Base-by-base conservation (phyloP, 1,284 basidiomycete genomes). In the Amylostereum chailletii region DNA sequence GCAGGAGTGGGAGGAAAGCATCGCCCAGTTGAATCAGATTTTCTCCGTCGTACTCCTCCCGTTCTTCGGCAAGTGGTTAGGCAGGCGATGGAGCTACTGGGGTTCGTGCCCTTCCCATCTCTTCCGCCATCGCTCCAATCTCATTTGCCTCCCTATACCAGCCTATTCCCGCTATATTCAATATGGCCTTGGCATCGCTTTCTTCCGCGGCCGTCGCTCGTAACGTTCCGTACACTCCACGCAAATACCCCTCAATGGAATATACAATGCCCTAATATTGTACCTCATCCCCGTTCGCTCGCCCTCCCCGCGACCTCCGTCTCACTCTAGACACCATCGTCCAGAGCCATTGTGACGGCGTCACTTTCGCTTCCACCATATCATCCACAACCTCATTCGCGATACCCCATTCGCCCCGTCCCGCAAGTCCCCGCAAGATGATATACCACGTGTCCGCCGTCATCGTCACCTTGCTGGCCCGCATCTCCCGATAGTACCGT, bases 1-100 rank as follows among this genome's bases (percentile, higher is more conserved):
- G 65, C 76, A 86, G 60, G 92, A 96, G 70, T 95, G 93, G 93
- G 86, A 92, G 60, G 93, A 95, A 66, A 89, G 85, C 60, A 60
- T 95, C 48, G 70, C 81, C 55, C 90, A 96, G 65, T 75, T 96
- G 43, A 82, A 90, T 61, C 77, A 90, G 58, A 77, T 95, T 31
- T 65, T 91, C 50, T 79, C 86, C 40, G 73, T 92, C 52, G 82
- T 94, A 40, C 70, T 94, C 46, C 71, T 95, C 50, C 93, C 93
- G 2, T 87, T 85, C 69, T 65, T 93, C 52, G 93, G 93, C 43
- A 94, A 90, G 64, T 94, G 85, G 81, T 65, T 92, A 40, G 93
- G 93, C 34, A 75, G 93, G 57, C 79, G 79, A 62, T 90, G 86
- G 76, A 90, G 87, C 57, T 79, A 91, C 62, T 90, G 87, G 82